Conservation (phyloP, 164 flowering plant genomes). For the Buxus sempervirens region DNA sequence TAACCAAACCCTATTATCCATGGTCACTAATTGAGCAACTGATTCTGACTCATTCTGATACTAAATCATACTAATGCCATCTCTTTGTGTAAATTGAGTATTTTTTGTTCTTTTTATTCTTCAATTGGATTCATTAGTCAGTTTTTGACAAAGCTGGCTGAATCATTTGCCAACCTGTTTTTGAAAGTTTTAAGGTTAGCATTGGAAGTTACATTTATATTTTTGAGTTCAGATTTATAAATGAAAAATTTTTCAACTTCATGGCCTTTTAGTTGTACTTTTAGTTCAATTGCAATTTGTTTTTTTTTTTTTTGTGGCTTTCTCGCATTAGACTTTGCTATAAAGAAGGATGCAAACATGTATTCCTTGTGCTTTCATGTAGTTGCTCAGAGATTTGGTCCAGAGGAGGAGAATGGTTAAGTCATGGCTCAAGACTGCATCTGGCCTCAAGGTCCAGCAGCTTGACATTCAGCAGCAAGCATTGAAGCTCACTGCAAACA, state of each 20-base stretch:
- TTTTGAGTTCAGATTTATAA: neutral
- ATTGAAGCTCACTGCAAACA: constrained; percentile 96
- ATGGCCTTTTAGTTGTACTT: too few relatives aligned
- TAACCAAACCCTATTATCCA: neutral
- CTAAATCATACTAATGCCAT: neutral
- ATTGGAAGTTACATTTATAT: neutral
- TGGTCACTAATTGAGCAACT: neutral
- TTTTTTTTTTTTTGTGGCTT: neutral
- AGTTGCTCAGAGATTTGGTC: constrained; percentile 83
- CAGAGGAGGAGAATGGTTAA: constrained; percentile 80
- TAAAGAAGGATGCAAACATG: neutral
- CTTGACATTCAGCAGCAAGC: constrained; percentile 98
- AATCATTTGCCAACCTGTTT: neutral
- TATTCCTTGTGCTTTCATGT: constrained; percentile 10
- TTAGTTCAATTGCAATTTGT: neutral
- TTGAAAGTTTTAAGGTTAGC: neutral
- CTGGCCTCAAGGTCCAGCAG: constrained; percentile 77
- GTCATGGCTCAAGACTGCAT: constrained; percentile 59
- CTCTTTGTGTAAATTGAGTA: neutral
- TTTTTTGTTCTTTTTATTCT: neutral
- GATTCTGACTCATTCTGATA: neutral
- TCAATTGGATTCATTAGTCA: too few relatives aligned
- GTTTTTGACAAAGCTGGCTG: neutral
- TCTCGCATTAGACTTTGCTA: neutral
- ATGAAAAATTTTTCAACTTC: too few relatives aligned